Conservation (phyloP, 805 yeast genomes). For the Danielia reshetovae region DNA sequence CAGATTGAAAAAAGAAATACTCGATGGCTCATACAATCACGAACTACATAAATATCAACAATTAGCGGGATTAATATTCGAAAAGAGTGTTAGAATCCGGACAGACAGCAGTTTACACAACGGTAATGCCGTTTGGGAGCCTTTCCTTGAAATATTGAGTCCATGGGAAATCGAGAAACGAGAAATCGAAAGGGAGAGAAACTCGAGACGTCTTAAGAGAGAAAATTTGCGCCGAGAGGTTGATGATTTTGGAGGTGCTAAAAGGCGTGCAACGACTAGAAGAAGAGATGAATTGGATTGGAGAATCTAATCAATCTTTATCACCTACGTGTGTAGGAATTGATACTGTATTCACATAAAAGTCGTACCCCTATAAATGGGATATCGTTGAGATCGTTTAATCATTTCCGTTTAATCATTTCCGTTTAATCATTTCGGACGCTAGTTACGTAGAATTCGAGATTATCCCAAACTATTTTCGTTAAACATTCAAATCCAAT, state of each 20-base stretch:
- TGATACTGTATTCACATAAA: no score
- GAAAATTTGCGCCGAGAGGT: constrained; percentile 74
- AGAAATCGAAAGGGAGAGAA: constrained; percentile 92
- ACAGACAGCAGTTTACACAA: constrained; percentile 67
- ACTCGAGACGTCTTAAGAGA: constrained; percentile 85
- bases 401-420: no score
- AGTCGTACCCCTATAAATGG: no score
- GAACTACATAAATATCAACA: constrained; percentile 42
- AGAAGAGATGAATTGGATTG: constrained; percentile 52
- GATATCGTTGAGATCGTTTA: no score
- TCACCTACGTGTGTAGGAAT: no score
- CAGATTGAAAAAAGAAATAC: constrained; percentile 73
- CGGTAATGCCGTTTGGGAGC: constrained; percentile 82
- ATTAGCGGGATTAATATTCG: constrained; percentile 39
- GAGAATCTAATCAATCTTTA: constrained; percentile 2
- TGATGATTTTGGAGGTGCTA: constrained; percentile 29
- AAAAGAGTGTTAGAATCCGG: constrained; percentile 38
- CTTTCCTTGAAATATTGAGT: constrained; percentile 77
- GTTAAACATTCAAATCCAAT: no score
- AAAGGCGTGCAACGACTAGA: constrained; percentile 38
- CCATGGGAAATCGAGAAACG: constrained; percentile 93
- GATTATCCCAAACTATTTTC: no score
- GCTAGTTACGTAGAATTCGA: no score
- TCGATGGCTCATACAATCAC: constrained; percentile 51
- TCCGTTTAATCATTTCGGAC: no score